Evolutionary conservation across 257 asterid species (phyloP), one percentile per base, ranked within the genome.

Genomic region (Nyctanthes arbortristis): DNA sequence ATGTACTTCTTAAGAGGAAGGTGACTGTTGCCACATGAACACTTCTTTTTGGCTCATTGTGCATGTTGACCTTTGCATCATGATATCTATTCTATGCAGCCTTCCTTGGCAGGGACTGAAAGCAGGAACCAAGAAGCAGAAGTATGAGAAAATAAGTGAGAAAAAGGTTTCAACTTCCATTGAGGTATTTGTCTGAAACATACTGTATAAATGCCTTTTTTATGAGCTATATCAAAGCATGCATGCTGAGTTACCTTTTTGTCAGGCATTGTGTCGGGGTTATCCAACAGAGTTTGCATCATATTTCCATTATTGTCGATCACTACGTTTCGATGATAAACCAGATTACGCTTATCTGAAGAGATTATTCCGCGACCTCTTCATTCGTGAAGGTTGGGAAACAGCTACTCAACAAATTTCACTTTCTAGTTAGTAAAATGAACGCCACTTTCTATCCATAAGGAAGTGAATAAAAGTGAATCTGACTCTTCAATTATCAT

Each of bases 291-390:
- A 90, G 77, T 88, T 93, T 78, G 97, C 98, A 16, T 93, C 97
- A 67, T 93, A 93, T 80, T 93, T 93, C 79, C 98, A 93, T 78
- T 93, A 90, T 75, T 93, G 98, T 6, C 98, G 98, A 45, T 90
- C 98, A 55, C 91, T 93, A 32, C 96, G 96, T 32, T 93, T 93
- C 28, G 96, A 90, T 59, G 98, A 88, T 77, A 93, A 90, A 72
- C 98, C 98, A 73, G 97, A 93, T 81, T 93, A 93, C 85, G 97
- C 98, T 68, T 93, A 88, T 82, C 92, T 93, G 78, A 93, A 93
- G 84, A 84, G 96, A 75, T 84, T 93, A 81, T 92, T 90, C 78
- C 98, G 97, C 65, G 98, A 90, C 73, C 98, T 92, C 79, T 92
- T 92, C 86, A 92, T 92, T 71, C 98, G 92, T 37, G 98, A 92